phyloP scores from a whole-genome alignment of 1,139 yeast species.

The Debaryomycetaceae sp. region DNA sequence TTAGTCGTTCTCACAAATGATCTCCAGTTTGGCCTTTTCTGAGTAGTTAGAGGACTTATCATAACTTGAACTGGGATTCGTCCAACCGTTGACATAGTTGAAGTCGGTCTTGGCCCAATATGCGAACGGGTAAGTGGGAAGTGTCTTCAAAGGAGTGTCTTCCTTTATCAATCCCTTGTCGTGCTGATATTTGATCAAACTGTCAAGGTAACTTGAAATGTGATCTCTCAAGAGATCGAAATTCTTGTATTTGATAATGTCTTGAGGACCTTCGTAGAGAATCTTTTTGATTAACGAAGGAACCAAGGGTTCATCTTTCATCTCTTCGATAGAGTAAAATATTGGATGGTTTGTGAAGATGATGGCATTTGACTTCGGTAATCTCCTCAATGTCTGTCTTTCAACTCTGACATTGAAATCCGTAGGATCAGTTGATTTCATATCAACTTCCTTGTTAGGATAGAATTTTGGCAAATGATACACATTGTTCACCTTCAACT shows the following conservation, averaged over 20 bases:
- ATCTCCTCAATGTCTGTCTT: constrained; percentile 48
- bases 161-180: constrained; percentile 52
- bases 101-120: constrained; percentile 43
- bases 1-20: constrained; percentile 14
- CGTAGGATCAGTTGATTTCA: constrained; percentile 34
- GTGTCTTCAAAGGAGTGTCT: constrained; percentile 58
- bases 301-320: constrained; percentile 73
- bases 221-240: constrained; percentile 58
- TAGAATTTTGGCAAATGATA: constrained; percentile 42
- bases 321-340: constrained; percentile 66
- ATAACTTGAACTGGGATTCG: constrained; percentile 32
- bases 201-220: constrained; percentile 54
- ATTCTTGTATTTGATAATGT: constrained; percentile 60
- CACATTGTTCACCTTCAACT: constrained; percentile 51
- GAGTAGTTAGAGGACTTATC: constrained; percentile 22
- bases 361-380: constrained; percentile 46
- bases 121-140: constrained; percentile 63
- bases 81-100: constrained; percentile 47
- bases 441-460: constrained; percentile 25
- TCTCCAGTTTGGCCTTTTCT: constrained; percentile 19
- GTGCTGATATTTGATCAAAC: constrained; percentile 52
- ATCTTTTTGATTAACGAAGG: constrained; percentile 66
- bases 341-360: constrained; percentile 67
- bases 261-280: constrained; percentile 63
- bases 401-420: constrained; percentile 60